These are phyloP conservation scores for Wolfiporia cocos DNA, from an alignment of 1,284 basidiomycete genomes.

Conservation along the genomic window DNA sequence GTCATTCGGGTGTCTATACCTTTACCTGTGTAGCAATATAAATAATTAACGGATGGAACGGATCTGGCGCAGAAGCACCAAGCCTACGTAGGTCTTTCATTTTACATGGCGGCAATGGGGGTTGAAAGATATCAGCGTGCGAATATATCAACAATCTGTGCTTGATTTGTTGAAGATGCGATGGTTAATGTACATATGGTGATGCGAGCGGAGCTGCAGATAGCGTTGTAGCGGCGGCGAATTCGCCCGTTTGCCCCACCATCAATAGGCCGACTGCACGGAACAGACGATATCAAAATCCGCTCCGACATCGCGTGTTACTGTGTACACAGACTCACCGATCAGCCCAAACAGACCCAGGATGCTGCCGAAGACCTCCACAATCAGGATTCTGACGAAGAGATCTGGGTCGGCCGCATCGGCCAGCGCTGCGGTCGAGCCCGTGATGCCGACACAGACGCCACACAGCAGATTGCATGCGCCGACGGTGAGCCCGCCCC, in stretches of 20 bases:
- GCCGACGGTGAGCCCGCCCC: conserved; percentile 90
- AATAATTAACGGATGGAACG: no score
- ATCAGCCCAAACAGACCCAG: conserved; percentile 90
- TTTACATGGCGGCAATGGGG: no score
- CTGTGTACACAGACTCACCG: conserved; percentile 67
- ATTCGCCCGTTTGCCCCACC: conserved; percentile 52
- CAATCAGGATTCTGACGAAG: conserved; percentile 92
- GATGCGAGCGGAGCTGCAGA: conserved; percentile 22
- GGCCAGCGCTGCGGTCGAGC: conserved; percentile 86
- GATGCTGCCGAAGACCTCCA: conserved; percentile 93
- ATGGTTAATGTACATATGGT: conserved; percentile 24
- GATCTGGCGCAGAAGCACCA: no score
- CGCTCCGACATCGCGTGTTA: no score
- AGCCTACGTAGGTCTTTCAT: no score
- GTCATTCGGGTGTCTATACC: no score
- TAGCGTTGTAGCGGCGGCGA: conserved; percentile 31
- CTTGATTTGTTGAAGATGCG: no score
- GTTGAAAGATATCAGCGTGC: no score
- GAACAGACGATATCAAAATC: conserved; percentile 2
- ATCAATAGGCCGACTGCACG: conserved; percentile 60
- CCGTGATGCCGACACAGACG: conserved; percentile 85
- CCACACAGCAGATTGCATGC: conserved; percentile 92
- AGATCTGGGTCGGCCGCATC: conserved; percentile 90
- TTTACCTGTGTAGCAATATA: no score
- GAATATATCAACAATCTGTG: no score